Evolutionary conservation across 805 yeast species (phyloP).

Genomic region (Hanseniaspora lachancei): DNA sequence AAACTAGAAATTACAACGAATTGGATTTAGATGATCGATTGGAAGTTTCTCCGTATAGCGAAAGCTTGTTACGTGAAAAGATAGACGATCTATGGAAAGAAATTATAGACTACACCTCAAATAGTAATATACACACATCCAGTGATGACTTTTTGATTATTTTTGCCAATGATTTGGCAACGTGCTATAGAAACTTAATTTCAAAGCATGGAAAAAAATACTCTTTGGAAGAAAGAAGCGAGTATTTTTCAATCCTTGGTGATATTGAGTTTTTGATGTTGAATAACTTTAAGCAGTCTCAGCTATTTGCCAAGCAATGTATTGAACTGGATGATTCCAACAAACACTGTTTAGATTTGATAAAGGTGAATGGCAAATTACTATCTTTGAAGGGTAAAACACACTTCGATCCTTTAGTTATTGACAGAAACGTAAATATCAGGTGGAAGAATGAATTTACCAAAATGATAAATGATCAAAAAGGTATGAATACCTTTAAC

Average conservation of each 20-base stretch:
- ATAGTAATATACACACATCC: neutral
- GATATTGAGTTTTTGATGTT: constrained; percentile 39
- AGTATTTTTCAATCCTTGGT: constrained; percentile 24
- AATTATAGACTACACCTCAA: constrained; percentile 9
- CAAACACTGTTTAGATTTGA: constrained; percentile 40
- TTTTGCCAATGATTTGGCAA: constrained; percentile 3
- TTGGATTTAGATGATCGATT: constrained; percentile 24
- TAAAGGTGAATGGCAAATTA: constrained; percentile 41
- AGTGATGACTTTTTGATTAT: constrained; percentile 1
- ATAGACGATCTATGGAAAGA: constrained; percentile 17
- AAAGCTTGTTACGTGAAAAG: constrained; percentile 24
- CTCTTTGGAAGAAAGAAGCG: constrained; percentile 21
- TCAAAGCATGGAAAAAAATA: constrained; percentile 21
- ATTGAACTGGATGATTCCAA: constrained; percentile 67
- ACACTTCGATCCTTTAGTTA: constrained; percentile 24
- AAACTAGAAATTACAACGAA: constrained; percentile 14
- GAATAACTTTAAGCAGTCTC: constrained; percentile 39
- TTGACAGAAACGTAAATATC: constrained; percentile 17
- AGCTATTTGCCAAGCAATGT: constrained; percentile 48
- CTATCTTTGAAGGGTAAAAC: constrained; percentile 27
- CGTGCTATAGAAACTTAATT: constrained; percentile 18
- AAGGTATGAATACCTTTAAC: constrained; percentile 17
- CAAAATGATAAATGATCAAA: constrained; percentile 23
- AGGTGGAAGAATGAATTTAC: constrained; percentile 26
- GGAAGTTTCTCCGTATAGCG: constrained; percentile 34